Percentiles rank a stretch among this genome's conserved stretches.
These are phyloP conservation scores for Hymenoscyphus occultus DNA, from an alignment of 2,329 filamentous ascomycete genomes.

Conservation along the genomic window DNA sequence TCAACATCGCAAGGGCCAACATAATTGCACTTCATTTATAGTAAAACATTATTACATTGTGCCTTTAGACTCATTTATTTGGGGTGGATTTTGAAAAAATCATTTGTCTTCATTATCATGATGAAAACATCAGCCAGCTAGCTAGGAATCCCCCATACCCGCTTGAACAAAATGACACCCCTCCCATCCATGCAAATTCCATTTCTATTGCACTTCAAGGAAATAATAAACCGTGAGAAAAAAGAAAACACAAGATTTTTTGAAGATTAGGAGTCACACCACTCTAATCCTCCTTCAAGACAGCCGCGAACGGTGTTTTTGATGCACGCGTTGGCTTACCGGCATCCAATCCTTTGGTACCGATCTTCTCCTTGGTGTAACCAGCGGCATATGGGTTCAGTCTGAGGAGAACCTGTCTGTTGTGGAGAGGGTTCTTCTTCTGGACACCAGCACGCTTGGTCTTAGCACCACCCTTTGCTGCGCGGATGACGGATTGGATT, in stretches of 20 bases:
- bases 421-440: slow-evolving; percentile 99
- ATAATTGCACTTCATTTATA: not conserved
- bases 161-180: slow-evolving; percentile 16
- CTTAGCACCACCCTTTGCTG: slow-evolving; percentile 81
- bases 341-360: slow-evolving; percentile 62
- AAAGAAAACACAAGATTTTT: slow-evolving; percentile 14
- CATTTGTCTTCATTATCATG: slow-evolving; percentile 20
- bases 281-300: slow-evolving; percentile 50
- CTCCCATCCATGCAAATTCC: slow-evolving; percentile 14
- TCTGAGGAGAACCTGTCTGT: slow-evolving; percentile 97
- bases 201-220: slow-evolving; percentile 5
- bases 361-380: slow-evolving; percentile 83
- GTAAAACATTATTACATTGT: not conserved
- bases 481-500: slow-evolving; percentile 92
- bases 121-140: slow-evolving; percentile 23
- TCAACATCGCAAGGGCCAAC: not conserved
- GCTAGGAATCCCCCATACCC: slow-evolving; percentile 14
- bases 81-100: slow-evolving; percentile 5
- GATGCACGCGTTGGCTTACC: slow-evolving; percentile 53
- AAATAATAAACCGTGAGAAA: slow-evolving; percentile 16
- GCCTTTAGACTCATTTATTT: not conserved
- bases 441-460: slow-evolving; percentile 90
- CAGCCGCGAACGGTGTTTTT: slow-evolving; percentile 38
- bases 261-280: slow-evolving; percentile 23
- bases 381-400: slow-evolving; percentile 97